These are phyloP conservation scores for Hanseniaspora thailandica DNA, from an alignment of 805 yeast genomes.

Conservation along the genomic window DNA sequence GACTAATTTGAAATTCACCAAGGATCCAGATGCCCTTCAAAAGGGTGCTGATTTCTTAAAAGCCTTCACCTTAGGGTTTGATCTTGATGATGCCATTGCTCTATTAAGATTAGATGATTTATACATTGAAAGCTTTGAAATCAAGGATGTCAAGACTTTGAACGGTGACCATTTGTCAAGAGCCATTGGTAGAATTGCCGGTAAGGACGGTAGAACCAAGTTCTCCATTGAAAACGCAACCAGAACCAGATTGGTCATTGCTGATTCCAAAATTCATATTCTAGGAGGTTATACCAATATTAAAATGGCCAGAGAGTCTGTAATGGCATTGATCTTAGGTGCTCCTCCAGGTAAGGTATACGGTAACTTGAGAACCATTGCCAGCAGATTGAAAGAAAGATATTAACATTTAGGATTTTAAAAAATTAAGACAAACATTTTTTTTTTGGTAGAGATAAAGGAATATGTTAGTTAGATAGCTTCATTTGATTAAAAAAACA, in stretches of 20 bases:
- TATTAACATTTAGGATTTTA: constrained; percentile 37
- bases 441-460: no score
- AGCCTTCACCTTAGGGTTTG: constrained; percentile 93
- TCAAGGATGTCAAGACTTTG: constrained; percentile 91
- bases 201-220: constrained; percentile 97
- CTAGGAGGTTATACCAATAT: constrained; percentile 95
- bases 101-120: constrained; percentile 86
- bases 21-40: constrained; percentile 88
- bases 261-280: constrained; percentile 92
- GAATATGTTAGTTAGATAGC: no score
- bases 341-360: constrained; percentile 97
- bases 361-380: constrained; percentile 92
- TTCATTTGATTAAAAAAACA: no score
- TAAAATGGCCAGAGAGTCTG: constrained; percentile 96
- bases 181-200: constrained; percentile 99
- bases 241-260: constrained; percentile 92
- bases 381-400: constrained; percentile 93
- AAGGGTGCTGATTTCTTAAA: constrained; percentile 95
- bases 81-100: constrained; percentile 93
- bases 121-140: constrained; percentile 91
- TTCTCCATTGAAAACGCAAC: constrained; percentile 98
- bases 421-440: neutral
- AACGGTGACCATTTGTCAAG: constrained; percentile 94
- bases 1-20: constrained; percentile 66
- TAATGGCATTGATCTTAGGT: constrained; percentile 87